Percentiles rank a stretch among this genome's conserved stretches.
Conservation (phyloP, 768 basidiomycete genomes). For the Porphyrellus cyaneotinctus region DNA sequence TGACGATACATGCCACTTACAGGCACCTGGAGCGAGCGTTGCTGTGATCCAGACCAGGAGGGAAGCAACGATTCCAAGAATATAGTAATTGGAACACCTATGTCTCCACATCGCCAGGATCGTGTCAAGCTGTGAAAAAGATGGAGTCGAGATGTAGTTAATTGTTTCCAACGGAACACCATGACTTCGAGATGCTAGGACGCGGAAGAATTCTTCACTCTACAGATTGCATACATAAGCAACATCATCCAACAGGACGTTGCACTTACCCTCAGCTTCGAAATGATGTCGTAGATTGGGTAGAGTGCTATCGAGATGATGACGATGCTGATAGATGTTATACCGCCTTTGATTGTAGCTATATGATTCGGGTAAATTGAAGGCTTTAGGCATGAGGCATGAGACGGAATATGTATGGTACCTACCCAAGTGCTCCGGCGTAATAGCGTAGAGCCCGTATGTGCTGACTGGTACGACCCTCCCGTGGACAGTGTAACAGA, state of each 20-base stretch:
- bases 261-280: slow-evolving; percentile 14
- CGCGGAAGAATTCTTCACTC: slow-evolving; percentile 31
- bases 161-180: slow-evolving; percentile 25
- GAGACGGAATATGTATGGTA: not conserved
- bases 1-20: slow-evolving; percentile 22
- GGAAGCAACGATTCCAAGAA: slow-evolving; percentile 14
- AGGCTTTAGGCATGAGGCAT: not conserved
- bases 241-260: not conserved
- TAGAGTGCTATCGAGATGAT: slow-evolving; percentile 27
- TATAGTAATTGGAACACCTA: slow-evolving; percentile 22
- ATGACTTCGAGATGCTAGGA: slow-evolving; percentile 4
- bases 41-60: slow-evolving; percentile 19
- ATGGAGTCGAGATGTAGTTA: slow-evolving; percentile 21
- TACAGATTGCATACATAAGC: not conserved
- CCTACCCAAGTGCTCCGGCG: slow-evolving; percentile 20
- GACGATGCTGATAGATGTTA: slow-evolving; percentile 28
- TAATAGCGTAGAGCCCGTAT: slow-evolving; percentile 19
- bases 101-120: slow-evolving; percentile 15
- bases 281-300: slow-evolving; percentile 19
- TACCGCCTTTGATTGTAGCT: slow-evolving; percentile 27
- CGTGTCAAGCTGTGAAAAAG: slow-evolving; percentile 17
- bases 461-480: slow-evolving; percentile 24
- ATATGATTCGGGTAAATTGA: not conserved
- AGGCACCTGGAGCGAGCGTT: slow-evolving; percentile 23
- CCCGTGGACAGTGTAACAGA: slow-evolving; percentile 27